These are phyloP conservation scores for Komagataella mondaviorum DNA, from an alignment of 805 yeast genomes.

Conservation along the genomic window DNA sequence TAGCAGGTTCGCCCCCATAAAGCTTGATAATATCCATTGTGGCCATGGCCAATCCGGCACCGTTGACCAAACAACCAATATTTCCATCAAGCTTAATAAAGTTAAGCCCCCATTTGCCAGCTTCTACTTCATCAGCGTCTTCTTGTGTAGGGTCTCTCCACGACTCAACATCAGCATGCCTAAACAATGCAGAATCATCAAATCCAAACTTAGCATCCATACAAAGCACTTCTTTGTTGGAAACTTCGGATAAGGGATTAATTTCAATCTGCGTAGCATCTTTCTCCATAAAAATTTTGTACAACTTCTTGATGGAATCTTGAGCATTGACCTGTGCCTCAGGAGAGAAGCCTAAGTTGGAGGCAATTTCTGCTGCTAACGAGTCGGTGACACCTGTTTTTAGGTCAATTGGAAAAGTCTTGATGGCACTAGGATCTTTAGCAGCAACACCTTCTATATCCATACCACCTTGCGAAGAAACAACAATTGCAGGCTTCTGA, in stretches of 20 bases:
- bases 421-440: conserved; percentile 81
- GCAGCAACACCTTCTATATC: conserved; percentile 98
- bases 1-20: conserved; percentile 98
- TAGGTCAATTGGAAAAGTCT: conserved; percentile 70
- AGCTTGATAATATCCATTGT: conserved; percentile 98
- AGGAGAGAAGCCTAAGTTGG: conserved; percentile 66
- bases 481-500: conserved; percentile 86
- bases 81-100: conserved; percentile 97
- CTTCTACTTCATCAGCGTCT: conserved; percentile 94
- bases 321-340: conserved; percentile 81
- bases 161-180: conserved; percentile 87
- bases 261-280: conserved; percentile 98
- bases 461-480: conserved; percentile 98
- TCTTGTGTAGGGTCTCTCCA: conserved; percentile 98
- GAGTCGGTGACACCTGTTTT: conserved; percentile 69
- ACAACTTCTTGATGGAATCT: conserved; percentile 71
- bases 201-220: conserved; percentile 99
- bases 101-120: conserved; percentile 80
- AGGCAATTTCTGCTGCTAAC: conserved; percentile 66
- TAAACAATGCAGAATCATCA: conserved; percentile 91
- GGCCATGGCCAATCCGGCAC: conserved; percentile 99
- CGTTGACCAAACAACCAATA: conserved; percentile 97
- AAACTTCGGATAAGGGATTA: conserved; percentile 92
- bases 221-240: conserved; percentile 81
- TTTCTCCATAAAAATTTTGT: conserved; percentile 77